A percentile compares a stretch with the other conserved stretches of the same genome.
phyloP scores from a whole-genome alignment of 2,329 filamentous ascomycete genomes.

The Calonectria pauciramosa region DNA sequence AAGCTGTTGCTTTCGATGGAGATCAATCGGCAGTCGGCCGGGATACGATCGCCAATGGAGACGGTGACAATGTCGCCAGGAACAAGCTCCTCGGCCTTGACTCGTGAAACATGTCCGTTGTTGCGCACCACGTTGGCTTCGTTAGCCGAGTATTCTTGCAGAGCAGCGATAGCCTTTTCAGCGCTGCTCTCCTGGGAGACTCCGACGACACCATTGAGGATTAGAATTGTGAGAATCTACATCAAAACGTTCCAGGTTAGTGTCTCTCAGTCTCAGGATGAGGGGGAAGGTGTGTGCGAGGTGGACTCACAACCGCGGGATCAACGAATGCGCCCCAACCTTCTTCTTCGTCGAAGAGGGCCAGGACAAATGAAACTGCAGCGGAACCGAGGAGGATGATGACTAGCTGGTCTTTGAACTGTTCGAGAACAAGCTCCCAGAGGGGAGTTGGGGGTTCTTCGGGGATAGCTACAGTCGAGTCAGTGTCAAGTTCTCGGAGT shows the following conservation, averaged over 20 bases:
- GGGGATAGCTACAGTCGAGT: conserved; percentile 63
- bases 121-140: conserved; percentile 94
- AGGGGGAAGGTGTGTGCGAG: neutral
- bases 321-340: conserved; percentile 99
- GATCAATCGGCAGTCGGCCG: conserved; percentile 92
- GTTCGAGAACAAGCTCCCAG: conserved; percentile 96
- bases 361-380: conserved; percentile 91
- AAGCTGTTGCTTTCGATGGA: conserved; percentile 98
- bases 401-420: conserved; percentile 99
- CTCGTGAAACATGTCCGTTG: conserved; percentile 78
- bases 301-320: conserved; percentile 84
- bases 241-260: conserved; percentile 16
- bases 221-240: conserved; percentile 94
- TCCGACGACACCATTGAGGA: conserved; percentile 96
- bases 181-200: conserved; percentile 99
- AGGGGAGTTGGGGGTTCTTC: conserved; percentile 97
- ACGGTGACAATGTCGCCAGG: conserved; percentile 93
- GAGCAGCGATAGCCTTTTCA: conserved; percentile 96
- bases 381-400: conserved; percentile 94
- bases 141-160: conserved; percentile 99
- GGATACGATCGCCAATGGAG: conserved; percentile 91
- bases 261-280: conserved; percentile 12
- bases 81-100: conserved; percentile 98
- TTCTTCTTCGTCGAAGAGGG: conserved; percentile 91
- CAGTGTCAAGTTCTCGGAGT: conserved; percentile 25